Evolutionary conservation across 2,329 filamentous ascomycete species (phyloP), one percentile per base, ranked within the genome.

Genomic region (Hypoxylon sp.): DNA sequence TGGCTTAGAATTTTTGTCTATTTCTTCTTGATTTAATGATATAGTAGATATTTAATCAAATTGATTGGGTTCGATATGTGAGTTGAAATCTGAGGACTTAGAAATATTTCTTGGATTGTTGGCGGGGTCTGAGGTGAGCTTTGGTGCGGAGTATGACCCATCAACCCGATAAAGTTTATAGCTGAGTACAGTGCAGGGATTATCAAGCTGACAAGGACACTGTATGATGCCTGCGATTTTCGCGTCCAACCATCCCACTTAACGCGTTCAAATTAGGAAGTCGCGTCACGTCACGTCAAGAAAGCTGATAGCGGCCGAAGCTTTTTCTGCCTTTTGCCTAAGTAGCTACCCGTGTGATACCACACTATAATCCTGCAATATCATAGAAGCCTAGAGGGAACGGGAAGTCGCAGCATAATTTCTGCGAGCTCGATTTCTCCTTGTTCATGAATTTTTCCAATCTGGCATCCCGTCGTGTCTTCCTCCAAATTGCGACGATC

Each of bases 401-500:
- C 41, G 11, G 41, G 20, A 46, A 46, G 41, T 24, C 13, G 34
- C 17, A n/a, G 43, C 53, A 51, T 54, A 43, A 62, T 17, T 44
- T 17, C 24, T n/a, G 20, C 24, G 10, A 28, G 15, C 11, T 52
- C 17, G 39, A 20, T 30, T 51, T 22, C 46, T 32, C 37, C 54
- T 8, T 22, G 49, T 39, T 53, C 63, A 50, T 39, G n/a, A 61
- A 52, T 37, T 53, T 57, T 52, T 19, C 56, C 68, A 72, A 47
- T 63, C 64, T 75, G 72, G 71, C 72, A 69, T 64, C 65, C 17
- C 70, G 65, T 71, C 69, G 60, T 28, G 56, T 70, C 37, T 30
- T 70, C 43, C 17, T 68, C 28, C 55, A 64, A 49, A 48, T 73
- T 59, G 68, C 69, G 63, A 70, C 73, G 57, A 70, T 55, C 44